A percentile compares a stretch with the other conserved stretches of the same genome.
Evolutionary conservation across 345 rosid genomes (phyloP).

Genomic region (Cardamine occulta): DNA sequence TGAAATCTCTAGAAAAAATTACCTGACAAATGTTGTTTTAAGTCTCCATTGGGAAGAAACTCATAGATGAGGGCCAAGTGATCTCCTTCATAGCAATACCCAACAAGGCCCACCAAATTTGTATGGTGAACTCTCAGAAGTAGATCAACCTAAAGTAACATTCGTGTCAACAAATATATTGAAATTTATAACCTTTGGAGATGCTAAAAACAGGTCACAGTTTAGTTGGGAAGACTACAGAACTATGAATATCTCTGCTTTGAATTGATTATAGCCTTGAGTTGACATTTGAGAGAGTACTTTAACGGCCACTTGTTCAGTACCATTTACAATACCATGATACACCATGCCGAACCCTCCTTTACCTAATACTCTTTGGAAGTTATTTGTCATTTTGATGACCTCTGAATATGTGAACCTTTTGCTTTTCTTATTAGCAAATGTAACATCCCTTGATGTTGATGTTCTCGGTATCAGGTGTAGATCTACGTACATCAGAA

Average conservation of each 20-base stretch:
- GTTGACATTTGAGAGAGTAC: constrained; percentile 45
- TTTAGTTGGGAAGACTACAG: neutral
- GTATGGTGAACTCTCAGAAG: constrained; percentile 51
- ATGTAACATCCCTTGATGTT: neutral
- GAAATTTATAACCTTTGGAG: neutral
- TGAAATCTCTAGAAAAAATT: neutral
- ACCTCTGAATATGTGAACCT: constrained; percentile 42
- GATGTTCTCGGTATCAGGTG: neutral
- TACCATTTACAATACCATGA: constrained; percentile 43
- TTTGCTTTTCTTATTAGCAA: constrained; percentile 16
- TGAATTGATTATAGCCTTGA: constrained; percentile 44
- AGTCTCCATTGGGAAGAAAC: constrained; percentile 48
- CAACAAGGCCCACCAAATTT: constrained; percentile 49
- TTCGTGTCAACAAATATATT: neutral
- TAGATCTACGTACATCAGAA: neutral
- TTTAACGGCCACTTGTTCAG: constrained; percentile 53
- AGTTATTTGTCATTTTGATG: neutral
- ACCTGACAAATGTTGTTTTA: constrained; percentile 48
- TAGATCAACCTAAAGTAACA: constrained; percentile 47
- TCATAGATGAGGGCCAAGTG: constrained; percentile 54
- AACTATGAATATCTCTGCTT: constrained; percentile 18
- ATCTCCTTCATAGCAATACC: constrained; percentile 50
- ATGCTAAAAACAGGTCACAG: neutral
- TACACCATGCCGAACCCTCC: constrained; percentile 60
- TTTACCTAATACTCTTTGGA: neutral